A percentile compares a stretch with the other conserved stretches of the same genome.
These are phyloP conservation scores for Scenedesmus sp. DNA, from an alignment of 163 green algal species.

Conservation along the genomic window DNA sequence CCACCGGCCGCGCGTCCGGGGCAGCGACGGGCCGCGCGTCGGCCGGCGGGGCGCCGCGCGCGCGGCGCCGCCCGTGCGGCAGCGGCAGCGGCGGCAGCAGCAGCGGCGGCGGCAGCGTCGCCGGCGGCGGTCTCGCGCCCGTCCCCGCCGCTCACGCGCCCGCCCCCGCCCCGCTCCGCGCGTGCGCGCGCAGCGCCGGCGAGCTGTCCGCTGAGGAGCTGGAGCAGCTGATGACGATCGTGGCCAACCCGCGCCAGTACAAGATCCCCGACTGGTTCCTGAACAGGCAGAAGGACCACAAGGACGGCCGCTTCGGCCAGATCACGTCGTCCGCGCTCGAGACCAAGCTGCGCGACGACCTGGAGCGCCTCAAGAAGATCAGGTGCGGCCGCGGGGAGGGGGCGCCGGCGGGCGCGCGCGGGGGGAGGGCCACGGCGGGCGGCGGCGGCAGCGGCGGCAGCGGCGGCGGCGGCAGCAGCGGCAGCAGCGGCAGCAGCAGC, in stretches of 20 bases:
- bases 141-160: too few species aligned
- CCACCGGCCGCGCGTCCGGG: too few species aligned
- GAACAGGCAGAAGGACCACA: conserved; percentile 97
- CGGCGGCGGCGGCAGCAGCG: too few species aligned
- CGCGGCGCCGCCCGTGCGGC: too few species aligned
- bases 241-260: conserved; percentile 97
- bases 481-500: too few species aligned
- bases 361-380: conserved; percentile 99
- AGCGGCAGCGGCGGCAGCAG: background rate
- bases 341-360: conserved; percentile 94
- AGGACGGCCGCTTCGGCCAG: conserved; percentile 92
- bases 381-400: conserved; percentile 48
- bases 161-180: conserved; percentile 24
- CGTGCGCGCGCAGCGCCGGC: conserved; percentile 66
- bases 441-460: too few species aligned
- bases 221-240: conserved; percentile 97
- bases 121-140: too few species aligned
- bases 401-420: too few species aligned
- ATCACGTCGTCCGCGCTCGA: conserved; percentile 92
- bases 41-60: too few species aligned
- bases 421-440: too few species aligned
- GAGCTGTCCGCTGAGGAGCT: conserved; percentile 97
- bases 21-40: background rate
- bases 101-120: too few species aligned
- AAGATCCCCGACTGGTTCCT: conserved; percentile 99